Conservation (phyloP, 345 rosid genomes). For the Gynandropsis gynandra region DNA sequence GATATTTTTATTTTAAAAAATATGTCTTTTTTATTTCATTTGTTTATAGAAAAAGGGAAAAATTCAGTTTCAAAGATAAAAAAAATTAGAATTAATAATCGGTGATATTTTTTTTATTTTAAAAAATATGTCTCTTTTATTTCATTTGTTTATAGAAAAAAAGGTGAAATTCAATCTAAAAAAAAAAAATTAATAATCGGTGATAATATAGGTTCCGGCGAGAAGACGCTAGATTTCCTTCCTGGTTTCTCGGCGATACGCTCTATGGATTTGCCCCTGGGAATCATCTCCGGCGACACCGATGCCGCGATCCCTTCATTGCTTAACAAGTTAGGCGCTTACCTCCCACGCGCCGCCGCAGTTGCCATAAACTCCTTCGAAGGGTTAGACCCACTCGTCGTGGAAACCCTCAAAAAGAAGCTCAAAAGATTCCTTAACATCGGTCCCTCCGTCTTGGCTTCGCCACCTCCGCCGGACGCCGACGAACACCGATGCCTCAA, state of each 20-base stretch:
- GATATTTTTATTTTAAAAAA: no score
- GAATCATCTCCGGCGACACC: constrained; percentile 4
- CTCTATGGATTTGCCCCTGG: constrained; percentile 30
- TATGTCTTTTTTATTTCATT: no score
- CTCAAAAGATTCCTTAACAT: constrained; percentile 31
- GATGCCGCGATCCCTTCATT: constrained; percentile 20
- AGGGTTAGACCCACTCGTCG: constrained; percentile 29
- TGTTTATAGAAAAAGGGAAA: not conserved
- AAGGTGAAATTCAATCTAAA: not conserved
- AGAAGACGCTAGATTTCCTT: constrained; percentile 29
- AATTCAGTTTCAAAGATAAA: not conserved
- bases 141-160: not conserved
- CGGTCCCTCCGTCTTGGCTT: constrained; percentile 33
- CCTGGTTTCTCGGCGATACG: constrained; percentile 33
- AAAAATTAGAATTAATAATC: not conserved
- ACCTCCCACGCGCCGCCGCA: constrained; percentile 33
- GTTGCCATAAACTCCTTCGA: constrained; percentile 36
- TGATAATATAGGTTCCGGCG: constrained; percentile 22
- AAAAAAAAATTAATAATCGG: not conserved
- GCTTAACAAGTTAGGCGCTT: constrained; percentile 35
- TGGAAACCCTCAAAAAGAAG: constrained; percentile 25
- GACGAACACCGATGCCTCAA: constrained; percentile 40
- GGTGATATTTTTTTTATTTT: no score
- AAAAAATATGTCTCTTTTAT: not conserved
- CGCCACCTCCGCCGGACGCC: not conserved